phyloP scores from a whole-genome alignment of 176 grass and related monocot species.

The Tillandsia fasciculata region DNA sequence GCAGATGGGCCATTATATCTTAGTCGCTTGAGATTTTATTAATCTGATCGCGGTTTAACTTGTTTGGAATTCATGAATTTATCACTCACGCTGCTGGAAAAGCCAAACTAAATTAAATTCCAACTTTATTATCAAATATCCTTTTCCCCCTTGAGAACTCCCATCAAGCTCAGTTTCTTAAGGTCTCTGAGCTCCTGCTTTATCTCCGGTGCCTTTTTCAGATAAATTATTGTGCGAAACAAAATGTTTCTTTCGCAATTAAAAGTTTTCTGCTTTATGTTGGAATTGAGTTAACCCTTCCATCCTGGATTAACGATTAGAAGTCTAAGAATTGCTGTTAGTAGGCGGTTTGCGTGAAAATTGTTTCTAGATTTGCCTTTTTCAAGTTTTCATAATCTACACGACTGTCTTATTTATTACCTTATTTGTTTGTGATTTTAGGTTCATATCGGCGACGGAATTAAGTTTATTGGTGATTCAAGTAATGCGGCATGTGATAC shows the following conservation, averaged over 20 bases:
- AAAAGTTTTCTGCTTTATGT: too few species aligned
- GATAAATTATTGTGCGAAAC: too few species aligned
- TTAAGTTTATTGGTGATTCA: slow-evolving; percentile 51
- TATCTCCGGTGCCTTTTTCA: too few species aligned
- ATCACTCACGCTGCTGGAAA: background rate
- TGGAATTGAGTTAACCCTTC: too few species aligned
- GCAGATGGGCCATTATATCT: background rate
- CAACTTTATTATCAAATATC: background rate
- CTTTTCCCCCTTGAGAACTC: background rate
- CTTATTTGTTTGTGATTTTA: slow-evolving; percentile 22
- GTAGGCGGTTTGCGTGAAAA: too few species aligned
- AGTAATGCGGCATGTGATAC: slow-evolving; percentile 5
- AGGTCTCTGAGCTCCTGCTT: too few species aligned
- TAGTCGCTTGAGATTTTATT: background rate
- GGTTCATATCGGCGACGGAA: slow-evolving; percentile 74
- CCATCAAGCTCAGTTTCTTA: too few species aligned
- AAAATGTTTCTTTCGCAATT: too few species aligned
- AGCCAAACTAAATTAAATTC: background rate
- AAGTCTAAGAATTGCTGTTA: too few species aligned
- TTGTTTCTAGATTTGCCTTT: too few species aligned
- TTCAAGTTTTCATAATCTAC: background rate
- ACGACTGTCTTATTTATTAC: background rate
- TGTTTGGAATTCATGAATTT: background rate
- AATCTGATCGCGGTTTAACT: background rate
- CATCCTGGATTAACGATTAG: too few species aligned